Evolutionary conservation across 1,284 basidiomycete genomes (phyloP).

Genomic region (Cutaneotrichosporon cyanovorans): DNA sequence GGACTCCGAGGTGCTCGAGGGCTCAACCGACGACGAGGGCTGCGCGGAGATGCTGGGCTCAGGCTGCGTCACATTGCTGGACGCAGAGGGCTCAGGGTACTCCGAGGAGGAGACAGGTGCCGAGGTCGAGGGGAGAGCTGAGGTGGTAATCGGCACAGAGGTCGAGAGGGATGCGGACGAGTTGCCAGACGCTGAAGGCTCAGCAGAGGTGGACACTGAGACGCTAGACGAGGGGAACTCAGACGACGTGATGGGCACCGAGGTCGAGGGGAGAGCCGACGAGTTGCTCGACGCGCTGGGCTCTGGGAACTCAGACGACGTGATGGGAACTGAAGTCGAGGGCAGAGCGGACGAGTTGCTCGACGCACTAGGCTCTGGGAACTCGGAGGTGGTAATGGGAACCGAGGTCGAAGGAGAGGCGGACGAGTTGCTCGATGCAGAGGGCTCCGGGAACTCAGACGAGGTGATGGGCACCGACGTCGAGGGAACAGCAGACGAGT

Average conservation of each 20-base stretch:
- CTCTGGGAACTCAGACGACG: no score
- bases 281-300: no score
- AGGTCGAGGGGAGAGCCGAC: no score
- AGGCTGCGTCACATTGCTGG: neutral
- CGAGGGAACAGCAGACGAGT: no score
- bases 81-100: slow-evolving; percentile 1
- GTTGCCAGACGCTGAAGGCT: neutral
- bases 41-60: slow-evolving; percentile 2
- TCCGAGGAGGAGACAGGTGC: neutral
- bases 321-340: no score
- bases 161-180: neutral
- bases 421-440: neutral
- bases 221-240: no score
- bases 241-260: neutral
- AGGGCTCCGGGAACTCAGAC: slow-evolving; percentile 1
- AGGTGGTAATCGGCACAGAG: no score
- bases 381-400: neutral
- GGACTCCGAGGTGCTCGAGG: neutral
- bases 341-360: neutral
- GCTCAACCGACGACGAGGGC: slow-evolving; percentile 3
- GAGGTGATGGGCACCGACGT: neutral
- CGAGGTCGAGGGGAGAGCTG: neutral
- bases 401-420: neutral
- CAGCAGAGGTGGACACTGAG: no score
- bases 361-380: no score